Conservation (phyloP, 176 grass and related monocot genomes). For the Carex scoparia region DNA sequence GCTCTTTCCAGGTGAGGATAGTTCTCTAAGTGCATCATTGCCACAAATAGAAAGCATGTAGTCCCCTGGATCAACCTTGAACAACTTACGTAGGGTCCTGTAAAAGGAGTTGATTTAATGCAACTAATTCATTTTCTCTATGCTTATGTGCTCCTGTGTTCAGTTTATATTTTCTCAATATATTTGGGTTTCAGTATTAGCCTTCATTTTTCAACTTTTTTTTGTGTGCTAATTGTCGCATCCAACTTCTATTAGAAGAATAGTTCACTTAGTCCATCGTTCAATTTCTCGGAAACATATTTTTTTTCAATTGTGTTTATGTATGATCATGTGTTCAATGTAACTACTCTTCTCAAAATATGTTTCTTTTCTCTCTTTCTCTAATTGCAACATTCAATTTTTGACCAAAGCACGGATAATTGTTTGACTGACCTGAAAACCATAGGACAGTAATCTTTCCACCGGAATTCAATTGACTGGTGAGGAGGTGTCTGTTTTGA, state of each 20-base stretch:
- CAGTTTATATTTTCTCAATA: not conserved
- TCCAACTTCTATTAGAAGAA: not conserved
- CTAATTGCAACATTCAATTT: not conserved
- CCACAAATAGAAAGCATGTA: conserved; percentile 79
- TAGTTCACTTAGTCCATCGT: not conserved
- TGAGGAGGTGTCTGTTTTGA: conserved; percentile 76
- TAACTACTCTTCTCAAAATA: not conserved
- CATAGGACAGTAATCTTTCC: conserved; percentile 86
- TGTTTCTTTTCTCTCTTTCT: not conserved
- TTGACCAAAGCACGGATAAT: not conserved
- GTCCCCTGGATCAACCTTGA: conserved; percentile 55
- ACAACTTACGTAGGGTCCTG: conserved; percentile 63
- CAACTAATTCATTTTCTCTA: not conserved
- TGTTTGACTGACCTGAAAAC: conserved; percentile 59
- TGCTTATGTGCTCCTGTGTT: not conserved
- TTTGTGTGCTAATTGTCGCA: not conserved
- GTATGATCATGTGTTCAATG: not conserved
- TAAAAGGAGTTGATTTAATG: not conserved
- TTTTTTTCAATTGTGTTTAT: not conserved
- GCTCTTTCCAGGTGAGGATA: conserved; percentile 69
- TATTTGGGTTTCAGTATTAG: not conserved
- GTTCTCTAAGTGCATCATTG: conserved; percentile 49
- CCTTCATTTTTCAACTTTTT: not conserved
- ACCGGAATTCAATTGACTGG: conserved; percentile 69
- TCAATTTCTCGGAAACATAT: not conserved